These are phyloP conservation scores for Micractinium sp. DNA, from an alignment of 139 green algal genomes.

Conservation along the genomic window DNA sequence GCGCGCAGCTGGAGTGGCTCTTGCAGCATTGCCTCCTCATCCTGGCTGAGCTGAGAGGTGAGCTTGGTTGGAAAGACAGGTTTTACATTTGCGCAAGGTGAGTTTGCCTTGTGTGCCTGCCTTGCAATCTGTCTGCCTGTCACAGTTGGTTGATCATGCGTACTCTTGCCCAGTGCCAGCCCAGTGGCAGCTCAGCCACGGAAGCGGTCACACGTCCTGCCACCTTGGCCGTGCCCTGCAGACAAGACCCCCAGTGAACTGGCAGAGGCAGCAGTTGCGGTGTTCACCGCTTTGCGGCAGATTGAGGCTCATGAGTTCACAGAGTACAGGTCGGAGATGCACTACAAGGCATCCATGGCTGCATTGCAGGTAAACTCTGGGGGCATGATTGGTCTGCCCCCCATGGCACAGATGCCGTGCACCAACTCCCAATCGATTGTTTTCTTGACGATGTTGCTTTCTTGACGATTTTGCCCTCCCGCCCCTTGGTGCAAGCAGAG, in stretches of 20 bases:
- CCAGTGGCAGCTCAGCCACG: too few species aligned
- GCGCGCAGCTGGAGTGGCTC: slow-evolving; percentile 1
- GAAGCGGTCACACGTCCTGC: too few species aligned
- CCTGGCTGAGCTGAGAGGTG: neutral
- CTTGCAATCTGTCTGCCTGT: too few species aligned
- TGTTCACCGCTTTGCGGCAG: neutral
- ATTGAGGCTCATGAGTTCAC: slow-evolving; percentile 3
- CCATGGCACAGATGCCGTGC: too few species aligned
- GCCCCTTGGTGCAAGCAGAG: neutral
- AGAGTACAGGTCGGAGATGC: neutral
- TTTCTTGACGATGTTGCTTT: neutral
- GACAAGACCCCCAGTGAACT: neutral
- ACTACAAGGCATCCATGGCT: neutral
- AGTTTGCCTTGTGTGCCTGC: too few species aligned
- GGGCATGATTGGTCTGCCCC: too few species aligned
- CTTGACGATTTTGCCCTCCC: neutral
- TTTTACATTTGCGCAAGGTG: too few species aligned
- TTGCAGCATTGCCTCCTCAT: slow-evolving; percentile 7
- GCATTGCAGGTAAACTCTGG: neutral
- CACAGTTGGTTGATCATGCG: too few species aligned
- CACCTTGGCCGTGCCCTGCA: neutral
- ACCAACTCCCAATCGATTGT: neutral
- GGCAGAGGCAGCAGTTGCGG: neutral
- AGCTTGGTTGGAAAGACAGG: too few species aligned
- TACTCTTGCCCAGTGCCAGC: too few species aligned